Evolutionary conservation across 2,329 filamentous ascomycete genomes (phyloP).

Genomic region (Colletotrichum tabaci): DNA sequence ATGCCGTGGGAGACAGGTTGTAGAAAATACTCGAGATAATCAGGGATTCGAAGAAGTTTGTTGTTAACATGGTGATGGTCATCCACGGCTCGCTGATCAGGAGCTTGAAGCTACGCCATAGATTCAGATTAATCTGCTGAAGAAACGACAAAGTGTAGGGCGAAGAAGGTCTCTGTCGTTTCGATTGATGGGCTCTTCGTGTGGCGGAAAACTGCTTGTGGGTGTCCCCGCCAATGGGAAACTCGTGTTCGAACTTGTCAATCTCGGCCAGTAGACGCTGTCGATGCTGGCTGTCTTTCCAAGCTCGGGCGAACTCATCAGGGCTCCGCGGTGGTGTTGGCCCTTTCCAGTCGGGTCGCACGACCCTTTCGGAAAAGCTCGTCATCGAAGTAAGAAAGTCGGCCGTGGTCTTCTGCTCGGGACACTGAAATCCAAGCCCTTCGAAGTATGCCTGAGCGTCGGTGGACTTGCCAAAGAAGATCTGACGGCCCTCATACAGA

Average conservation of each 20-base stretch:
- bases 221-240: conserved; percentile 27
- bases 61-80: conserved; percentile 56
- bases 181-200: conserved; percentile 22
- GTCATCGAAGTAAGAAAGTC: conserved; percentile 79
- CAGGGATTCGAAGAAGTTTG: conserved; percentile 64
- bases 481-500: conserved; percentile 76
- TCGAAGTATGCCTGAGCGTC: conserved; percentile 77
- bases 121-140: conserved; percentile 62
- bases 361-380: conserved; percentile 46
- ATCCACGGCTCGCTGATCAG: conserved; percentile 57
- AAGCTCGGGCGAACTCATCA: conserved; percentile 35
- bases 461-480: conserved; percentile 75
- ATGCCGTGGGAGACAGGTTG: conserved; percentile 57
- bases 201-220: conserved; percentile 19
- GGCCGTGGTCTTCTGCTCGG: conserved; percentile 73
- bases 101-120: conserved; percentile 57
- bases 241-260: conserved; percentile 21
- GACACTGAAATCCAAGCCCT: conserved; percentile 74
- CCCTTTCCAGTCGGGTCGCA: conserved; percentile 28
- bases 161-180: conserved; percentile 56
- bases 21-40: conserved; percentile 69
- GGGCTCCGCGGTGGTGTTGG: conserved; percentile 25
- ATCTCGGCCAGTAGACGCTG: conserved; percentile 18
- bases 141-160: conserved; percentile 63
- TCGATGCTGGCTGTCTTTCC: conserved; percentile 19